phyloP scores from a whole-genome alignment of 2,329 filamentous ascomycete species.

The Bipolaris oryzae region DNA sequence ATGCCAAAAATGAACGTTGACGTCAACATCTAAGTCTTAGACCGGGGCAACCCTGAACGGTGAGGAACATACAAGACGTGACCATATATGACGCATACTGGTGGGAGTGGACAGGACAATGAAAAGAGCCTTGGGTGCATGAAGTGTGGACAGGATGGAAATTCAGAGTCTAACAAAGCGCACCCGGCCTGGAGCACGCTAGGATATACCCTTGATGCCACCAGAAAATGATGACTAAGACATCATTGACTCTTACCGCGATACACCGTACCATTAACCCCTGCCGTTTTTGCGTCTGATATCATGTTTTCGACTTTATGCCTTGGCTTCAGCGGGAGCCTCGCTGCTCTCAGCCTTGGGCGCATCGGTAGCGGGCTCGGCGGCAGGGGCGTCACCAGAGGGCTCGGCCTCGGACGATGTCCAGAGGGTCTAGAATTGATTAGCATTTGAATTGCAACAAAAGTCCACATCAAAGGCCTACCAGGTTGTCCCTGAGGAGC shows the following conservation, averaged over 20 bases:
- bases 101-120: constrained; percentile 6
- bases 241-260: constrained; percentile 41
- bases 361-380: constrained; percentile 61
- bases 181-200: constrained; percentile 40
- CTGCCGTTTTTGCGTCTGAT: constrained; percentile 42
- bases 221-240: constrained; percentile 38
- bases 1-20: constrained; percentile 7
- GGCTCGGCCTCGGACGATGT: constrained; percentile 97
- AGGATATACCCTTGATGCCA: constrained; percentile 39
- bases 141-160: constrained; percentile 44
- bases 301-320: constrained; percentile 37
- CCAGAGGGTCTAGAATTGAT: constrained; percentile 80
- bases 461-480: constrained; percentile 48
- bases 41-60: constrained; percentile 31
- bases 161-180: constrained; percentile 49
- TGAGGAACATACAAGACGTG: constrained; percentile 23
- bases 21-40: constrained; percentile 18
- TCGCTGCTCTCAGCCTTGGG: constrained; percentile 49
- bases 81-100: constrained; percentile 18
- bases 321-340: constrained; percentile 68
- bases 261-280: constrained; percentile 42
- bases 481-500: constrained; percentile 94
- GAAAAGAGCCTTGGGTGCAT: constrained; percentile 11
- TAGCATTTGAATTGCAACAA: background rate
- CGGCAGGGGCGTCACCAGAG: constrained; percentile 61